A percentile compares a stretch with the other conserved stretches of the same genome.
phyloP scores from a whole-genome alignment of 176 grass and related monocot genomes.

The Hordeum marinum region DNA sequence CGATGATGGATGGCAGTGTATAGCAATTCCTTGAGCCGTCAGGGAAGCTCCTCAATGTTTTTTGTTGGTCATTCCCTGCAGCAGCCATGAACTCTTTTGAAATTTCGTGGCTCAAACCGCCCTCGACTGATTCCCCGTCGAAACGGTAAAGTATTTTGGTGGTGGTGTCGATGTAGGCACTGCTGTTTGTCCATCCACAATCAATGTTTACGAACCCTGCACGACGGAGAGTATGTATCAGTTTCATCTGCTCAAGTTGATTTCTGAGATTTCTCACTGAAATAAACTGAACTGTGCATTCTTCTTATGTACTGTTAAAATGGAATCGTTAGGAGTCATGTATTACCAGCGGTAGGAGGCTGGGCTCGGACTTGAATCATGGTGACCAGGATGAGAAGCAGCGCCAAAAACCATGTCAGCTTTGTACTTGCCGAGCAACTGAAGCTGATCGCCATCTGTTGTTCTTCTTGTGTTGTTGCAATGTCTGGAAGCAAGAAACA shows the following conservation, averaged over 20 bases:
- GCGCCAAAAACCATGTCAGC: not conserved
- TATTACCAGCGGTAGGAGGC: not conserved
- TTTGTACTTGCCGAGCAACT: not conserved
- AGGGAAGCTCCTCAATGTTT: conserved; percentile 10
- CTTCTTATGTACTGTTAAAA: no score
- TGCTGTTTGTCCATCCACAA: not conserved
- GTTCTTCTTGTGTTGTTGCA: not conserved
- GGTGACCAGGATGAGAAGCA: not conserved
- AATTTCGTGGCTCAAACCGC: not conserved
- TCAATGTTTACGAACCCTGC: conserved; percentile 26
- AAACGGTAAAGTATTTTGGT: not conserved
- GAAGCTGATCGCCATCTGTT: not conserved
- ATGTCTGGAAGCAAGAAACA: not conserved
- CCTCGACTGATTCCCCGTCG: not conserved
- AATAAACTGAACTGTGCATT: not conserved
- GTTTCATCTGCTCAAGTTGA: not conserved
- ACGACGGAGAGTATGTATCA: not conserved
- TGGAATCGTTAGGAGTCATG: not conserved
- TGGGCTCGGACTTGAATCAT: not conserved
- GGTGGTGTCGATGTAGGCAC: not conserved
- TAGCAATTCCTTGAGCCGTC: not conserved
- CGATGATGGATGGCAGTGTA: not conserved
- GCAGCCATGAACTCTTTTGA: not conserved
- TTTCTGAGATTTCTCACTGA: not conserved
- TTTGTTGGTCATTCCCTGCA: not conserved